Percentiles rank a stretch among this genome's conserved stretches.
phyloP scores from a whole-genome alignment of 2,329 filamentous ascomycete species.

The Zymoseptoria tritici region DNA sequence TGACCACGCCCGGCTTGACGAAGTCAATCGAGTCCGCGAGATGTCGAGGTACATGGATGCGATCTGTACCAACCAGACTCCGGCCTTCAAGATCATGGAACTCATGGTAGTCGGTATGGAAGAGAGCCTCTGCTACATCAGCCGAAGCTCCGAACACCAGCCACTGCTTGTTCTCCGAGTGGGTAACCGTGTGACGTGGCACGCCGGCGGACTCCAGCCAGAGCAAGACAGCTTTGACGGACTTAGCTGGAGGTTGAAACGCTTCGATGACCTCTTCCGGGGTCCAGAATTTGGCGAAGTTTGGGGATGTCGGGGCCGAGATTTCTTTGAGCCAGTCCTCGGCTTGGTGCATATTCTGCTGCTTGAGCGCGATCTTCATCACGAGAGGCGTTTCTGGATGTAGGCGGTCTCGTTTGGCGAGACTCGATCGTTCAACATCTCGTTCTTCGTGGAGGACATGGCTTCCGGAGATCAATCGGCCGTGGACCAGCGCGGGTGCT shows the following conservation, averaged over 20 bases:
- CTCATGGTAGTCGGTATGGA: constrained; percentile 35
- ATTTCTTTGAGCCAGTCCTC: constrained; percentile 27
- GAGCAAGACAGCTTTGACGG: constrained; percentile 28
- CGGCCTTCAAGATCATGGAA: constrained; percentile 17
- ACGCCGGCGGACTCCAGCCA: constrained; percentile 33
- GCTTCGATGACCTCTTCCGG: constrained; percentile 33
- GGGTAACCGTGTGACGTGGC: constrained; percentile 18
- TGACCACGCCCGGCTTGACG: constrained; percentile 47
- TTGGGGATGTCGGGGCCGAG: constrained; percentile 24
- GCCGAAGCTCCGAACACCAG: constrained; percentile 33
- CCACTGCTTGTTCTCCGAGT: constrained; percentile 31
- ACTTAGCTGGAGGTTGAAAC: constrained; percentile 32
- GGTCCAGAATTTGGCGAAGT: constrained; percentile 32
- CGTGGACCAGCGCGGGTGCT: too few relatives aligned
- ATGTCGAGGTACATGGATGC: constrained; percentile 32
- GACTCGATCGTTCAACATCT: neutral
- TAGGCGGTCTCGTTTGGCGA: constrained; percentile 33
- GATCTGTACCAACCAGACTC: constrained; percentile 33
- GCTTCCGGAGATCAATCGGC: too few relatives aligned
- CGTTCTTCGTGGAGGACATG: constrained; percentile 18
- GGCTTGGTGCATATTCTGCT: constrained; percentile 17
- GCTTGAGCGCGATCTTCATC: constrained; percentile 18
- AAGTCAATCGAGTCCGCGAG: constrained; percentile 47
- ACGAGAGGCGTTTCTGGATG: constrained; percentile 28
- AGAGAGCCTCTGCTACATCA: constrained; percentile 32